These are phyloP conservation scores for Heimioporus sp. DNA, from an alignment of 768 basidiomycete species.

Conservation along the genomic window DNA sequence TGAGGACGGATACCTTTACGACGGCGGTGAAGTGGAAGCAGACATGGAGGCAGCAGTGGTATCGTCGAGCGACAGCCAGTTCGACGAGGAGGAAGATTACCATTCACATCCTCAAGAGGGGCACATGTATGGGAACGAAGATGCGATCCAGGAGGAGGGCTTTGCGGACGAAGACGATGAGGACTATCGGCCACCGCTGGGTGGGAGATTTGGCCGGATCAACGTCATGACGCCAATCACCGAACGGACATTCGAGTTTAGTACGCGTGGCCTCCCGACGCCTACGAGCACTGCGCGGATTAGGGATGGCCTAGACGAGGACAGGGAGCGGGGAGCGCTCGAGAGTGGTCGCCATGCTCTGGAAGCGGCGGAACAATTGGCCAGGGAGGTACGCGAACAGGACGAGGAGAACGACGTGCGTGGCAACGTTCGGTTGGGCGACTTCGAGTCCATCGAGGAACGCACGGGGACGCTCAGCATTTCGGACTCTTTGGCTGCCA, in stretches of 20 bases:
- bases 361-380: slow-evolving; percentile 56
- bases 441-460: slow-evolving; percentile 46
- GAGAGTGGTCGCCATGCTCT: slow-evolving; percentile 44
- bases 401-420: slow-evolving; percentile 17
- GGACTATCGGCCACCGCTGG: slow-evolving; percentile 47
- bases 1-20: slow-evolving; percentile 34
- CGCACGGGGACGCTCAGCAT: slow-evolving; percentile 64
- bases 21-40: slow-evolving; percentile 24
- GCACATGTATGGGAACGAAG: slow-evolving; percentile 19
- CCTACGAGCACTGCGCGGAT: slow-evolving; percentile 47
- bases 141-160: slow-evolving; percentile 27
- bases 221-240: slow-evolving; percentile 98
- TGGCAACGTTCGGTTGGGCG: slow-evolving; percentile 4
- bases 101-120: slow-evolving; percentile 10
- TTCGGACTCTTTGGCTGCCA: slow-evolving; percentile 57
- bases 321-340: slow-evolving; percentile 20
- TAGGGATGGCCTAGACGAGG: slow-evolving; percentile 32
- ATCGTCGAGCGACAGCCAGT: slow-evolving; percentile 32
- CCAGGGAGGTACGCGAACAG: slow-evolving; percentile 42
- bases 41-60: slow-evolving; percentile 25
- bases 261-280: slow-evolving; percentile 46
- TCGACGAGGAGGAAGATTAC: slow-evolving; percentile 30
- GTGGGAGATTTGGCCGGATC: slow-evolving; percentile 78
- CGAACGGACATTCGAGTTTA: slow-evolving; percentile 89
- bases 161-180: slow-evolving; percentile 32